phyloP scores from a whole-genome alignment of 1,284 basidiomycete genomes.

The Baeospora myosura region DNA sequence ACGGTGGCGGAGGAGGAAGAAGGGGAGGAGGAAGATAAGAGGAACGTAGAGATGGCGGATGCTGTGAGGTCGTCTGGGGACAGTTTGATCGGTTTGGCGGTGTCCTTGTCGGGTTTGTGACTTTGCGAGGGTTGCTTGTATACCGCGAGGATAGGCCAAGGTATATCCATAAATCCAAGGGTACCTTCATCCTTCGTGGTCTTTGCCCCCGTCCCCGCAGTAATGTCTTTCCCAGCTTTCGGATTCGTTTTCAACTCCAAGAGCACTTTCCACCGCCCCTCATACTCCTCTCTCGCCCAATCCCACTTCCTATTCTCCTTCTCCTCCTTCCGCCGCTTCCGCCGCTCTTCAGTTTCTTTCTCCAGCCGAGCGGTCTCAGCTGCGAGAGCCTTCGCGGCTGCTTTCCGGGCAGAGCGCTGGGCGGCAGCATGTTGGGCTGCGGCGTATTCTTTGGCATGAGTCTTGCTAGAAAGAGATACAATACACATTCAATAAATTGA shows the following conservation, averaged over 20 bases:
- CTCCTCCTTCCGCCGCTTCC: constrained; percentile 36
- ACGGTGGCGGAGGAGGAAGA: constrained; percentile 7
- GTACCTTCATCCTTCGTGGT: constrained; percentile 12
- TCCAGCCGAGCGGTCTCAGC: constrained; percentile 48
- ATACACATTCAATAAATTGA: too few species aligned
- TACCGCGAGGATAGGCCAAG: constrained; percentile 64
- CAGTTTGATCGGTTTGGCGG: constrained; percentile 14
- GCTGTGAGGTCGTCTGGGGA: constrained; percentile 46
- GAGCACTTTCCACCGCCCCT: constrained; percentile 49
- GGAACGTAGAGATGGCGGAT: constrained; percentile 55
- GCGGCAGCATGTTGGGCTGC: constrained; percentile 52
- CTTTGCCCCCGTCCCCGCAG: constrained; percentile 8
- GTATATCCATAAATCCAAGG: constrained; percentile 58
- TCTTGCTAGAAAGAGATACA: constrained; percentile 53
- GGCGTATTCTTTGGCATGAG: constrained; percentile 58
- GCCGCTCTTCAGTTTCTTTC: constrained; percentile 42
- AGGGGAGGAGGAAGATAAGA: constrained; percentile 35
- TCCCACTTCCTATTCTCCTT: constrained; percentile 34
- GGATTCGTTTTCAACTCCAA: too few species aligned
- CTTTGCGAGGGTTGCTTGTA: constrained; percentile 23
- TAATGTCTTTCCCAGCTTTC: constrained; percentile 14
- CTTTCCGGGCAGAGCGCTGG: constrained; percentile 38
- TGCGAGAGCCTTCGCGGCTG: constrained; percentile 46
- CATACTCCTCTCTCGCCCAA: constrained; percentile 47
- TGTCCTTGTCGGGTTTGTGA: constrained; percentile 14